Conservation (phyloP, 2,329 filamentous ascomycete species). For the Clonostachys chloroleuca region DNA sequence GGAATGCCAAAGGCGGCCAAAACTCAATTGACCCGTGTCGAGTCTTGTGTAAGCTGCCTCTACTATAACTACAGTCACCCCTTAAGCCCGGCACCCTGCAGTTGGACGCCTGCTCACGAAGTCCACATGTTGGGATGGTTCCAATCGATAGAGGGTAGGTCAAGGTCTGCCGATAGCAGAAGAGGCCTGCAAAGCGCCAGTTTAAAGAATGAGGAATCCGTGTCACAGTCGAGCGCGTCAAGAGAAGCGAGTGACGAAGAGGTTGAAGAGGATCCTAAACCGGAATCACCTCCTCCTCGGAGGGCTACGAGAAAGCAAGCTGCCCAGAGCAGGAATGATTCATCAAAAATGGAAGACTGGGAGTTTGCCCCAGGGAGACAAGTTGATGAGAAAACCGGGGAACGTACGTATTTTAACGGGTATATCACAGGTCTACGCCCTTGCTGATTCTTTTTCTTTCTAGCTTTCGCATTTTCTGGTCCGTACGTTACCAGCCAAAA, state of each 20-base stretch:
- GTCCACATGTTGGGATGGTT: background rate
- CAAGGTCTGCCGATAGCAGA: background rate
- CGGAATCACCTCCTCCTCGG: background rate
- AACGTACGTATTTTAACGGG: conserved; percentile 24
- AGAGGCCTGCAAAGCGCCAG: background rate
- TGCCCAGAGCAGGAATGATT: background rate
- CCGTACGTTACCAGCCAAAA: conserved; percentile 30
- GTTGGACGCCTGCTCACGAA: too few relatives aligned
- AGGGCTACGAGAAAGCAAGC: conserved; percentile 12
- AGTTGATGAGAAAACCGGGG: conserved; percentile 14
- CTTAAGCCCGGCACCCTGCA: too few relatives aligned
- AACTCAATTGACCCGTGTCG: too few relatives aligned
- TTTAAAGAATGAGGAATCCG: too few relatives aligned
- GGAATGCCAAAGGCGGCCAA: too few relatives aligned
- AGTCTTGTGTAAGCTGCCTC: too few relatives aligned
- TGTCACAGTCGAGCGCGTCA: background rate
- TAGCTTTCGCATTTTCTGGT: conserved; percentile 38
- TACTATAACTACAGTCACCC: too few relatives aligned
- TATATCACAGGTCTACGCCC: background rate
- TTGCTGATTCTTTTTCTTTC: background rate
- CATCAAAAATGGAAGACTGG: conserved; percentile 30
- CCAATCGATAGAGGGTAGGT: background rate
- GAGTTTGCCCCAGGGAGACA: conserved; percentile 38
- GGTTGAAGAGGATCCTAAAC: background rate
- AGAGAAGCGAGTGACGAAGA: background rate